These are phyloP conservation scores for Solanum virginianum DNA, from an alignment of 257 asterid genomes.

Conservation along the genomic window DNA sequence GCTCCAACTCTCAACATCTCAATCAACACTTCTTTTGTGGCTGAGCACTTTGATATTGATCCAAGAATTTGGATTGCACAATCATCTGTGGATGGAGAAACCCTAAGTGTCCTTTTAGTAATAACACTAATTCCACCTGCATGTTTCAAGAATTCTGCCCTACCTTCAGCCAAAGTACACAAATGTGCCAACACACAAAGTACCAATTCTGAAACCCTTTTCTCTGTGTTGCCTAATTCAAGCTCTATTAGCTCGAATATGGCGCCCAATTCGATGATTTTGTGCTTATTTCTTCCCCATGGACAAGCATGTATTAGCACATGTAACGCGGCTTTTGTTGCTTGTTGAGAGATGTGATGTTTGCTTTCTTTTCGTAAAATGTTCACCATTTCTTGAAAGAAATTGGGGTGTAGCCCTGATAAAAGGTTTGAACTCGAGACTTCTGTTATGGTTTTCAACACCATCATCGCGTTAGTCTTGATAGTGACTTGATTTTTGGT, in stretches of 20 bases:
- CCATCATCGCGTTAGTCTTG: slow-evolving; percentile 21
- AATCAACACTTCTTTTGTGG: slow-evolving; percentile 24
- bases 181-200: slow-evolving; percentile 31
- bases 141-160: slow-evolving; percentile 50
- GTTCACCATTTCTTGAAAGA: slow-evolving; percentile 6
- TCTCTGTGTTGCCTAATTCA: slow-evolving; percentile 18
- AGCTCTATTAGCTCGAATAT: slow-evolving; percentile 32
- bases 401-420: slow-evolving; percentile 16
- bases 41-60: slow-evolving; percentile 27
- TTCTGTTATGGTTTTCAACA: slow-evolving; percentile 6
- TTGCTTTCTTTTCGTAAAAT: background rate
- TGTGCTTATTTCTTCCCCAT: slow-evolving; percentile 31
- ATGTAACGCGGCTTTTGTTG: slow-evolving; percentile 18
- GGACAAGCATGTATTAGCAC: slow-evolving; percentile 22
- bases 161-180: slow-evolving; percentile 48
- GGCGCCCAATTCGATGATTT: slow-evolving; percentile 30
- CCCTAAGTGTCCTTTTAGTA: slow-evolving; percentile 30
- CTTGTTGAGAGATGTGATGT: slow-evolving; percentile 2
- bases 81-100: slow-evolving; percentile 32
- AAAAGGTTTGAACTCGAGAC: slow-evolving; percentile 1
- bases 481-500: background rate
- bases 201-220: slow-evolving; percentile 29
- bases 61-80: slow-evolving; percentile 35
- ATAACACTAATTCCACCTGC: slow-evolving; percentile 41
- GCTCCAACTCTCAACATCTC: slow-evolving; percentile 50